phyloP scores from a whole-genome alignment of 2,329 filamentous ascomycete genomes.

The Pseudopithomyces maydicus region DNA sequence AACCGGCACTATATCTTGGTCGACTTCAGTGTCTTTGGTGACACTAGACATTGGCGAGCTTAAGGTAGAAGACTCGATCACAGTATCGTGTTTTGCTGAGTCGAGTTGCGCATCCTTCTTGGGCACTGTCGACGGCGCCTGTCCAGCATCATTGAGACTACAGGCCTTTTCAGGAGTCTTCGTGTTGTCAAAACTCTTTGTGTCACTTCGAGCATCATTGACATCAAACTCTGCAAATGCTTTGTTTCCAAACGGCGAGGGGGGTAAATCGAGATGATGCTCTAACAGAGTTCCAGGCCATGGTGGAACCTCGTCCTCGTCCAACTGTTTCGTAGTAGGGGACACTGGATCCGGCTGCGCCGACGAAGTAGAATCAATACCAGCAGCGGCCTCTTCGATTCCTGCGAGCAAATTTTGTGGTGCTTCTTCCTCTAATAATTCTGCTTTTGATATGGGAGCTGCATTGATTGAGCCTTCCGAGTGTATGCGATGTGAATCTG shows the following conservation, averaged over 20 bases:
- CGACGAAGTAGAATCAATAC: not conserved
- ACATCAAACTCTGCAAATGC: not conserved
- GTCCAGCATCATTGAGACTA: too few species aligned
- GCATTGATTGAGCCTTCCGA: not conserved
- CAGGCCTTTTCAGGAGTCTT: not conserved
- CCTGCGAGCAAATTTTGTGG: not conserved
- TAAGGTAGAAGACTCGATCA: too few species aligned
- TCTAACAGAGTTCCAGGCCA: not conserved
- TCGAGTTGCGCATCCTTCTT: too few species aligned
- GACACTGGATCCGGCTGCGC: not conserved
- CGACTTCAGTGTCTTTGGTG: not conserved
- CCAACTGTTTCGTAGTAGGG: not conserved
- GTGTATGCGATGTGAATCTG: not conserved
- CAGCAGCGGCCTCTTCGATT: constrained; percentile 5
- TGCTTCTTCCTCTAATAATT: not conserved
- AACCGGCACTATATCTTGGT: not conserved
- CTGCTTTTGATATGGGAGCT: not conserved
- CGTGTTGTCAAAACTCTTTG: not conserved
- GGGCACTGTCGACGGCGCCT: too few species aligned
- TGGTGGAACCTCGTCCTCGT: not conserved
- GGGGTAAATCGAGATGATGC: not conserved
- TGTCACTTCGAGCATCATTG: not conserved
- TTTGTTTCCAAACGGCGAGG: not conserved
- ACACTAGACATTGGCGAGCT: too few species aligned
- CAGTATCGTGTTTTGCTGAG: too few species aligned